These are phyloP conservation scores for Gossypium rotundifolium DNA, from an alignment of 345 rosid species.

Conservation along the genomic window DNA sequence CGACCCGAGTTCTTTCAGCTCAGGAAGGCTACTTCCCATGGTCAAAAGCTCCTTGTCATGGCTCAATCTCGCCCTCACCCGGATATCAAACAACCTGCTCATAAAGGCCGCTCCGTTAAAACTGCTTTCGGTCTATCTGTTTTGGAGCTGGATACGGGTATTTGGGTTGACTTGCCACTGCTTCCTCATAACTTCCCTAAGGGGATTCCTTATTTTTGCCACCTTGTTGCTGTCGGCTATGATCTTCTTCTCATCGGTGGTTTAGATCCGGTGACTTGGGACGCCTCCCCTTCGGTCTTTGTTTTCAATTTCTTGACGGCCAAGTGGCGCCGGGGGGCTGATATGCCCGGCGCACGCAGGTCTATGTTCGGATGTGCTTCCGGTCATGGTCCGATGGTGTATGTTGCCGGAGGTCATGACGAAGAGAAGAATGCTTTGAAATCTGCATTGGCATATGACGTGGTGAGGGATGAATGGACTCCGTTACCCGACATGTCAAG, in stretches of 20 bases:
- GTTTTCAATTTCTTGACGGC: constrained; percentile 45
- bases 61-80: constrained; percentile 48
- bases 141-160: constrained; percentile 31
- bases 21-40: constrained; percentile 25
- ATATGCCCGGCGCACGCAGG: constrained; percentile 61
- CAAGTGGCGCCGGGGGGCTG: constrained; percentile 57
- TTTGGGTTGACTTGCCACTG: constrained; percentile 54
- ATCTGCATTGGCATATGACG: constrained; percentile 56
- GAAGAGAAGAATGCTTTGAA: constrained; percentile 58
- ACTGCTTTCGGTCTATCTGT: neutral
- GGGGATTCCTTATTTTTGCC: constrained; percentile 64
- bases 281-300: constrained; percentile 43
- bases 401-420: constrained; percentile 73
- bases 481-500: constrained; percentile 59
- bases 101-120: neutral
- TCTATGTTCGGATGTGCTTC: constrained; percentile 62
- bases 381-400: constrained; percentile 47
- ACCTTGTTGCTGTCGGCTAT: constrained; percentile 46
- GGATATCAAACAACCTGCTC: neutral
- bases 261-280: constrained; percentile 64
- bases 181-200: constrained; percentile 28
- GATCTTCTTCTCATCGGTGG: constrained; percentile 73
- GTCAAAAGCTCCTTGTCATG: constrained; percentile 48
- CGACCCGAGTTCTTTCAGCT: constrained; percentile 34
- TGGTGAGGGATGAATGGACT: constrained; percentile 51